Base-by-base conservation (phyloP, 192 early-diverging fungal genomes). In the Coemansia sp. region DNA sequence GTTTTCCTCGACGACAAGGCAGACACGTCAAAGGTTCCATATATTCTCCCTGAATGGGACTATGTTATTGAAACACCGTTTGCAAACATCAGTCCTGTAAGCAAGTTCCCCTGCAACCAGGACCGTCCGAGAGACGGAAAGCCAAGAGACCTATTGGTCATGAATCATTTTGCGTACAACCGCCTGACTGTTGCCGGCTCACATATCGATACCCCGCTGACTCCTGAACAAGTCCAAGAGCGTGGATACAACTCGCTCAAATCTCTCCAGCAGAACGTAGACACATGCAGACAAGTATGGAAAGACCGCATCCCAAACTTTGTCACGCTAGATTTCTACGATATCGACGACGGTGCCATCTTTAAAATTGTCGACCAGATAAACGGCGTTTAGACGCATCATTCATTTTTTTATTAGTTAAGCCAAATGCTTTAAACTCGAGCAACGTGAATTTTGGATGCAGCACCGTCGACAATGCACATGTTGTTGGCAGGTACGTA, bases 401-500 rank as follows among this genome's bases (percentile, higher is more conserved):
- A 34, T 33, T 53, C 7, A 6, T 27, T 34, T 53, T 5, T 52
- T 48, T 21, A 27, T 27, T 17, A 4, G 25, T 13, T 2, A 27
- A 49, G 9, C 19, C 14, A 58, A 62, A 34, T 47, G 27, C 17
- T 17, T 18, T 60, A 74, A 30, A 67, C 43, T 39, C 43, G 64
- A 43, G 49, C 43, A 11, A 60, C 53, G n/a, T 57, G 41, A 10
- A 66, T 50, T 9, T 19, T 24, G 14, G 45, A 49, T 11, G 80
- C 81, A 30, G 93, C 83, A 22, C 93, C 92, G 62, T 97, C 88
- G 61, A 92, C 89, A 13, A 98, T 73, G 49, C 86, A 85, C 0
- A 89, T 85, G 67, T 96, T 96, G 73, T 92, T 83, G 48, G 94
- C 71, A 2, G 95, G 94, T 48, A 95, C 86, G 64, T 99, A 99